phyloP scores from a whole-genome alignment of 1,284 basidiomycete genomes.

The Cryptococcus sp. region DNA sequence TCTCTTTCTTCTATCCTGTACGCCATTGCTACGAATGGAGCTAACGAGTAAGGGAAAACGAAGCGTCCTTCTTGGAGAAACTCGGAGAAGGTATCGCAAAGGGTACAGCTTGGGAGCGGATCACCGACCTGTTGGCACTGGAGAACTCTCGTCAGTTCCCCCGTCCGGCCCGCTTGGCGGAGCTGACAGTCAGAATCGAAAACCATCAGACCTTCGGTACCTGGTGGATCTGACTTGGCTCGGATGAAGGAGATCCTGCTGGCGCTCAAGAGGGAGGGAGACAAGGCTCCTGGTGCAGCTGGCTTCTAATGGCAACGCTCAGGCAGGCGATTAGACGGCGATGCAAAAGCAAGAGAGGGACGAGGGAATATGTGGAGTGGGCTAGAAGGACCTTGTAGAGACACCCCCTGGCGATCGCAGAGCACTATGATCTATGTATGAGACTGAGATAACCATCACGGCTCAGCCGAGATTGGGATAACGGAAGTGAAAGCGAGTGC shows the following conservation, averaged over 20 bases:
- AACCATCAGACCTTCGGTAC: constrained; percentile 78
- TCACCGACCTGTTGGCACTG: constrained; percentile 78
- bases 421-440: too few relatives aligned
- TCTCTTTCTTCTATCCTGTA: background rate
- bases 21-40: background rate
- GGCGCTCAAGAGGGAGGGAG: constrained; percentile 78
- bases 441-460: too few relatives aligned
- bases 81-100: constrained; percentile 72
- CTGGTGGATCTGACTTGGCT: constrained; percentile 81
- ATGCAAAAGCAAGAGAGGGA: background rate
- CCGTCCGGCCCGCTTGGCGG: background rate
- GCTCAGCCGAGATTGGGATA: too few relatives aligned
- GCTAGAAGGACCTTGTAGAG: too few relatives aligned
- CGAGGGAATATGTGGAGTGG: background rate
- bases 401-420: too few relatives aligned
- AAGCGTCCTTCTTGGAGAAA: constrained; percentile 70
- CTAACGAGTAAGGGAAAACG: constrained; percentile 63
- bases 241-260: constrained; percentile 89
- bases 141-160: constrained; percentile 70
- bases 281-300: constrained; percentile 80
- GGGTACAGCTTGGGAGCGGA: constrained; percentile 95
- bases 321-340: too few relatives aligned
- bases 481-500: too few relatives aligned
- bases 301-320: constrained; percentile 61
- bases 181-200: constrained; percentile 60